Evolutionary conservation across 345 rosid species (phyloP), one percentile per base, ranked within the genome.

Genomic region (Eucalyptus cloeziana): DNA sequence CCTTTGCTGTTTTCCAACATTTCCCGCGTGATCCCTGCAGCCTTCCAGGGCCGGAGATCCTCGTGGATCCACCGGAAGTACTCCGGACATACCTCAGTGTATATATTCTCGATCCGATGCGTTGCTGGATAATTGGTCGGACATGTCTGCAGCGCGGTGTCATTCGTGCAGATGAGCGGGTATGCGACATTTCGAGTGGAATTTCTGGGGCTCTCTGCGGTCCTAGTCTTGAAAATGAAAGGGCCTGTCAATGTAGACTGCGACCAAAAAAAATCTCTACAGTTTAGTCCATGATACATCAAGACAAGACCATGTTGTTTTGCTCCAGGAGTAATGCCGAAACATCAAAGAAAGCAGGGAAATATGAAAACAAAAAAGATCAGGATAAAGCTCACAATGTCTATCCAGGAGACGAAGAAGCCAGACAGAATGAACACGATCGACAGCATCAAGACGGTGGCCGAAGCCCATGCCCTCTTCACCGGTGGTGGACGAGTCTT

Each of bases 21-120:
- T 31, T 89, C 89, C 87, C 91, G 56, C 25, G 92, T 90, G 40
- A 93, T 90, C 45, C 93, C 92, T 1, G 89, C 86, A 10, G 51
- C 86, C 86, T 81, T 92, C 94, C 94, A 93, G 25, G 90, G 92
- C 69, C 52, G 88, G 21, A 92, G 92, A 85, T 91, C 94, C 86
- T 92, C 93, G 13, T 91, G 91, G 44, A 92, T 91, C 92, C 94
- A 92, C 51, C 87, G n/a, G 89, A 90, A 92, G 90, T 92, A 91
- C 17, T 89, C 62, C 1, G 94, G 94, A 51, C 93, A 92, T 14
- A 85, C 80, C 37, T 86, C 47, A 4, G 86, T 56, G 50, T 88
- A 16, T 5, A 87, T 64, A 51, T 67, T 45, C 49, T 45, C 10
- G 3, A 16, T 62, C 1, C 12, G 7, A 30, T 49, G 56, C 44